phyloP scores from a whole-genome alignment of 106 monocot species.

The Triglochin maritima region DNA sequence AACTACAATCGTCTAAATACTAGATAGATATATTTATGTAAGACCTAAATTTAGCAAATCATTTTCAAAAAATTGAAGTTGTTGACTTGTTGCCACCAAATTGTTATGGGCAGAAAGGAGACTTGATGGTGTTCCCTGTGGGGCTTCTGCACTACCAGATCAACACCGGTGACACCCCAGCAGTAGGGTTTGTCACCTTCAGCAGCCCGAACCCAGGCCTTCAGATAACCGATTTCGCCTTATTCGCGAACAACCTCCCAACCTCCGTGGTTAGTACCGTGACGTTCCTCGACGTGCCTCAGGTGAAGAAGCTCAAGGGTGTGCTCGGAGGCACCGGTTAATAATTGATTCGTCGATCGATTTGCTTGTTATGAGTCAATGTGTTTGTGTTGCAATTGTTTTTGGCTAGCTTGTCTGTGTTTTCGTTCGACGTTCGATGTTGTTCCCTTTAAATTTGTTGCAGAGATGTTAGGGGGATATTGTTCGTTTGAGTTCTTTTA shows the following conservation, averaged over 20 bases:
- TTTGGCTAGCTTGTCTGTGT: neutral
- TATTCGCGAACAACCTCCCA: constrained; percentile 8
- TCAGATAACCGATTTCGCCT: neutral
- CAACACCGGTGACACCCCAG: constrained; percentile 2
- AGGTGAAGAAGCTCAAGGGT: constrained; percentile 19
- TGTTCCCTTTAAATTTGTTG: too few relatives aligned
- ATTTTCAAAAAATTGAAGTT: too few relatives aligned
- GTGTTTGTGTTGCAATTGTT: neutral
- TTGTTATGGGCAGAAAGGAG: neutral
- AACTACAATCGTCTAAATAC: too few relatives aligned
- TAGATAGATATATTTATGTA: too few relatives aligned
- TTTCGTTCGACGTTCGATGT: too few relatives aligned
- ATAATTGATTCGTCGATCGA: constrained; percentile 3
- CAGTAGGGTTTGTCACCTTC: constrained; percentile 1
- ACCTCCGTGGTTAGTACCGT: neutral
- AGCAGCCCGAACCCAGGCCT: constrained; percentile 6
- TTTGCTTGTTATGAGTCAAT: neutral
- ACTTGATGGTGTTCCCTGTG: constrained; percentile 9
- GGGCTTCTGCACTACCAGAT: constrained; percentile 15
- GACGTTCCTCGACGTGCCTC: constrained; percentile 3
- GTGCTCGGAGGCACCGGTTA: constrained; percentile 6
- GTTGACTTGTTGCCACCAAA: too few relatives aligned
- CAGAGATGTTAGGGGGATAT: too few relatives aligned
- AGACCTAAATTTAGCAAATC: too few relatives aligned
- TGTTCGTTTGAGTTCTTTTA: too few relatives aligned